These are phyloP conservation scores for Leishmania aethiopica DNA, from an alignment of 208 protist genomes.

Conservation along the genomic window DNA sequence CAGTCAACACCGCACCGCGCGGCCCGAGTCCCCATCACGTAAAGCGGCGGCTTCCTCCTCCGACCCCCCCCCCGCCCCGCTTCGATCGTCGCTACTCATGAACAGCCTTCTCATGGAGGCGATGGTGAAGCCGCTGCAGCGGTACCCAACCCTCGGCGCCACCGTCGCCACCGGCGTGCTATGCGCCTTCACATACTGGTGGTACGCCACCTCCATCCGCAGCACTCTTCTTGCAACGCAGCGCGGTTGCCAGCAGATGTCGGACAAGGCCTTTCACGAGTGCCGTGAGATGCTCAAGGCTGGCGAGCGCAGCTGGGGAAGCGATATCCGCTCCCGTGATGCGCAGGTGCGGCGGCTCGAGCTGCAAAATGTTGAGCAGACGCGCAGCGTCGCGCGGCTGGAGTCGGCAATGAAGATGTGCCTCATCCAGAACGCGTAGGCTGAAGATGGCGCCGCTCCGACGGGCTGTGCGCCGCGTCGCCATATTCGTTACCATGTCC, in stretches of 20 bases:
- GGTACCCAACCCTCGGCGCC: conserved; percentile 49
- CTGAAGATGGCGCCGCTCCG: neutral
- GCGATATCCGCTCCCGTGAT: conserved; percentile 72
- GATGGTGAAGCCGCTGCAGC: conserved; percentile 49
- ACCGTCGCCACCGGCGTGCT: conserved; percentile 57
- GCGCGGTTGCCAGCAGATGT: conserved; percentile 52
- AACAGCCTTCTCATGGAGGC: conserved; percentile 49
- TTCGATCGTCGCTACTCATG: conserved; percentile 11
- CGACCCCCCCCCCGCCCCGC: neutral
- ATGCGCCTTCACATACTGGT: conserved; percentile 73
- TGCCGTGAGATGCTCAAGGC: conserved; percentile 73
- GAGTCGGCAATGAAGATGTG: conserved; percentile 86
- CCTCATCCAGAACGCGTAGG: conserved; percentile 38
- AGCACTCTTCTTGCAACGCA: conserved; percentile 53
- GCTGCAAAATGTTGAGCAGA: conserved; percentile 91
- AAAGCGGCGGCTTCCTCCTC: neutral
- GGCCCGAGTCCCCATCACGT: neutral
- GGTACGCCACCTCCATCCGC: conserved; percentile 64
- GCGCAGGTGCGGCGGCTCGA: conserved; percentile 76
- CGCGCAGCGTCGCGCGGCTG: conserved; percentile 76
- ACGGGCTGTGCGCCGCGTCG: neutral
- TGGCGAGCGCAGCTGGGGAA: conserved; percentile 62
- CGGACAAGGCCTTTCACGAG: conserved; percentile 56
- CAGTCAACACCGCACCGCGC: neutral
- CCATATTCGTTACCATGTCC: neutral